Base-by-base conservation (phyloP, 1,139 yeast species). In the Geotrichum cucujoidarum region DNA sequence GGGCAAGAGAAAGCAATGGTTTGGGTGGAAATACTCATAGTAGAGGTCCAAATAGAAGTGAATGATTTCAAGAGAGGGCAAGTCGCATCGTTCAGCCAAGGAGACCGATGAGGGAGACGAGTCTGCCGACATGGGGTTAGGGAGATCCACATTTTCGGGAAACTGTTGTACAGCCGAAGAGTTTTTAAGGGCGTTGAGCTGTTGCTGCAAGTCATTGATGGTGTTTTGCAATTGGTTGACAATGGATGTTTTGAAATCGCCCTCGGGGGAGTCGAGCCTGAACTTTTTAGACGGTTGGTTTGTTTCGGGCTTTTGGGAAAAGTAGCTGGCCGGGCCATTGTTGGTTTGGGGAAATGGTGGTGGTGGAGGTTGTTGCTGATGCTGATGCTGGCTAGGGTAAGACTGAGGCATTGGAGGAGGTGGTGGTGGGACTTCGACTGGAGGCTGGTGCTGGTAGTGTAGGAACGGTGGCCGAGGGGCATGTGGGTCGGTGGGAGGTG, bases 21-120 rank as follows among this genome's bases (percentile, higher is more conserved):
- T 65, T 6, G 76, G 72, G 47, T 78, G 79, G 37, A 69, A 63
- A 56, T 72, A 74, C 39, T 70, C 66, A 58, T 75, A 79, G 58
- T 73, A 79, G 18, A 72, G 60, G 51, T 77, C 78, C 43, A 78
- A 57, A 34, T 76, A 56, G 11, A 63, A 57, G 39, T 65, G 62
- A 6, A 76, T 61, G 0, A 66, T 62, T 20, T 59, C 57, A 69
- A 73, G 68, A 10, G 66, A 55, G 1, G 84, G 84, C 21, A 79
- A 61, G 11, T 73, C 76, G 49, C 66, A 35, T 4, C 5, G 8
- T 30, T 31, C 33, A 2, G 17, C 17, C 7, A n/a, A 10, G 11
- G 33, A 16, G 27, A 6, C n/a, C n/a, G n/a, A n/a, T n/a, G n/a
- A n/a, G n/a, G n/a, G n/a, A n/a, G n/a, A n/a, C n/a, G n/a, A n/a